Evolutionary conservation across 2,329 filamentous ascomycete genomes (phyloP).

Genomic region (Chrysosporium queenslandicum): DNA sequence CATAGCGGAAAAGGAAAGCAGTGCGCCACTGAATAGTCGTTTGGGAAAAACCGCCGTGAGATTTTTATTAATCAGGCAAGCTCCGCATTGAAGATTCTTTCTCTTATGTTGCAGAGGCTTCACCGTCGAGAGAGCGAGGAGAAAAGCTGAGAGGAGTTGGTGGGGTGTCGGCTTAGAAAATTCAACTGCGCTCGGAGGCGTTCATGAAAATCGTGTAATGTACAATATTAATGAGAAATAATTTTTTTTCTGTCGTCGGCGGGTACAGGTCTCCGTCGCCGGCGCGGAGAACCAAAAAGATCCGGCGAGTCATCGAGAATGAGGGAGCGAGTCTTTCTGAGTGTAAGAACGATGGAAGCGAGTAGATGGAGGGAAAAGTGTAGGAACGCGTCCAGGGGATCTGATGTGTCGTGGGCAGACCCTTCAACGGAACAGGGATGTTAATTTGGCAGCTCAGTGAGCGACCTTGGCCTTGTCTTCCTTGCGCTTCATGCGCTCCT

Average conservation of each 20-base stretch:
- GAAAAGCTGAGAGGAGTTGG: background rate
- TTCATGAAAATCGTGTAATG: background rate
- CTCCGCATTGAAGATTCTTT: too few relatives aligned
- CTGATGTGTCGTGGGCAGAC: too few relatives aligned
- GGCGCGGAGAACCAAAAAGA: background rate
- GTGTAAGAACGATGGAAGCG: background rate
- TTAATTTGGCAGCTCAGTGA: conserved; percentile 1
- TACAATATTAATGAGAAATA: background rate
- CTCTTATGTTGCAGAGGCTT: too few relatives aligned
- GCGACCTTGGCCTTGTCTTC: conserved; percentile 18
- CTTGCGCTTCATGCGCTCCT: conserved; percentile 34
- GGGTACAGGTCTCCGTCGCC: background rate
- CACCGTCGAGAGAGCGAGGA: background rate
- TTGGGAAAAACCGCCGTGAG: too few relatives aligned
- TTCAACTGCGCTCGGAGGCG: background rate
- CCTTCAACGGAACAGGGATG: too few relatives aligned
- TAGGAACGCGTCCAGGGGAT: too few relatives aligned
- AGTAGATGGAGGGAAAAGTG: background rate
- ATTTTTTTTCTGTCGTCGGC: background rate
- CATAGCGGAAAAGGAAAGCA: too few relatives aligned
- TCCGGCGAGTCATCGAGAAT: background rate
- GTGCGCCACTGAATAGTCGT: too few relatives aligned
- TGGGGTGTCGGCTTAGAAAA: background rate
- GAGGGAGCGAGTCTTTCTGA: background rate
- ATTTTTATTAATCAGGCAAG: too few relatives aligned